A percentile compares a stretch with the other conserved stretches of the same genome.
These are phyloP conservation scores for Sclerotinia sclerotiorum DNA, from an alignment of 2,329 filamentous ascomycete genomes.

Conservation along the genomic window DNA sequence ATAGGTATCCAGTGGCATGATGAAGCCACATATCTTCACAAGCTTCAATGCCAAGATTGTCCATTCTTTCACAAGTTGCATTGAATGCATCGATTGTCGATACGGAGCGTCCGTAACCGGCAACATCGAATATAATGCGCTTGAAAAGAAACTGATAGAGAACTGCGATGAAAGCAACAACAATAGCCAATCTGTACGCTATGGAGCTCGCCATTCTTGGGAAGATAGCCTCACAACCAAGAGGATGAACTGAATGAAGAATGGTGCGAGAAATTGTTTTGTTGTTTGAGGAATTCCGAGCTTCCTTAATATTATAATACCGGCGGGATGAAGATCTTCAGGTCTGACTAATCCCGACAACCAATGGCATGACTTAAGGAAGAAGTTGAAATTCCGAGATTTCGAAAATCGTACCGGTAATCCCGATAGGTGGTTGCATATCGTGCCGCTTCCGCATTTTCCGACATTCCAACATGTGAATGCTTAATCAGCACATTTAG, in stretches of 20 bases:
- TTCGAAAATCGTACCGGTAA: no score
- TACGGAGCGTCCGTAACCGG: constrained; percentile 40
- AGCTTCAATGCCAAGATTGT: constrained; percentile 33
- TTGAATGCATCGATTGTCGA: constrained; percentile 41
- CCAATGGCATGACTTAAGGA: no score
- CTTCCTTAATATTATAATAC: no score
- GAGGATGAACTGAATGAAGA: background rate
- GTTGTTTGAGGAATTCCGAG: background rate
- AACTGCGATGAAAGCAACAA: constrained; percentile 31
- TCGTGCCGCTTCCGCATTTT: background rate
- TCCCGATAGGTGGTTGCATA: background rate
- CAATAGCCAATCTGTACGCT: constrained; percentile 27
- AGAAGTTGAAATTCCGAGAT: no score
- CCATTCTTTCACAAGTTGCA: constrained; percentile 33
- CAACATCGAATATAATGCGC: constrained; percentile 36
- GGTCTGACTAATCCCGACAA: background rate
- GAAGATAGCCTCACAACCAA: background rate
- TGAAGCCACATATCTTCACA: constrained; percentile 41
- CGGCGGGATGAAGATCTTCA: background rate
- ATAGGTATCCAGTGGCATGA: constrained; percentile 35
- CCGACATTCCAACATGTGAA: no score
- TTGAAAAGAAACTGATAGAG: constrained; percentile 41
- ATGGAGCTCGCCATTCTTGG: constrained; percentile 23
- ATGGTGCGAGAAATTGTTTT: background rate
- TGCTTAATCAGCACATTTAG: no score